These are phyloP conservation scores for Tricholoma saponaceum DNA, from an alignment of 768 basidiomycete species.

Conservation along the genomic window DNA sequence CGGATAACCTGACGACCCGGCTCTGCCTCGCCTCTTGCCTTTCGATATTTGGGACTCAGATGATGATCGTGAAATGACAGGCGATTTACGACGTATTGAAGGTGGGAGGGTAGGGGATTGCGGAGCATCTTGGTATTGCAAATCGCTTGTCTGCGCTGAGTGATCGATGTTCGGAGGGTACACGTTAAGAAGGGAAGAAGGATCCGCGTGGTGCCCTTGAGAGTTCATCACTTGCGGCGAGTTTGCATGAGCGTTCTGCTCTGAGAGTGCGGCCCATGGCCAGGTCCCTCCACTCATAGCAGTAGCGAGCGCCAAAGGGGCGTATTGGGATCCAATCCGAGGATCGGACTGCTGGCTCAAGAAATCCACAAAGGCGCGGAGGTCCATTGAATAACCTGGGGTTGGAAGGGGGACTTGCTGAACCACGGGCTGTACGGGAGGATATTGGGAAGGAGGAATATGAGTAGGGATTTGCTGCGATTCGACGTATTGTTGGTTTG, in stretches of 20 bases:
- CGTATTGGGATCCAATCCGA: background rate
- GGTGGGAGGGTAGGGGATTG: slow-evolving; percentile 12
- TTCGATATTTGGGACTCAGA: slow-evolving; percentile 5
- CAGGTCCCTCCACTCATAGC: background rate
- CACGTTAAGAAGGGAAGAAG: background rate
- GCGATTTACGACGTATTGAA: slow-evolving; percentile 15
- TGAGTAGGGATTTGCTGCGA: background rate
- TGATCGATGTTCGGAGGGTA: background rate
- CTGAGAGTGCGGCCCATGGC: slow-evolving; percentile 1
- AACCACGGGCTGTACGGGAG: background rate
- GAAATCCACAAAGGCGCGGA: slow-evolving; percentile 1
- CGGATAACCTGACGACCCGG: slow-evolving; percentile 3
- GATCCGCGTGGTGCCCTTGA: background rate
- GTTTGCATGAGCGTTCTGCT: background rate
- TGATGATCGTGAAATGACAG: slow-evolving; percentile 6
- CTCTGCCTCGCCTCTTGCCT: slow-evolving; percentile 7
- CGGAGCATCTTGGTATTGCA: background rate
- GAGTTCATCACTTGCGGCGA: slow-evolving; percentile 1
- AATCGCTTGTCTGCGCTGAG: background rate
- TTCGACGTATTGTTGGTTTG: background rate
- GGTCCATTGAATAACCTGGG: background rate
- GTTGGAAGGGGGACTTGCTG: background rate
- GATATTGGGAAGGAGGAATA: background rate
- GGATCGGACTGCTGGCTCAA: slow-evolving; percentile 1
- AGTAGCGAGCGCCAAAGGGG: background rate